Evolutionary conservation across 2,329 filamentous ascomycete genomes (phyloP).

Genomic region (Colletotrichum sp.): DNA sequence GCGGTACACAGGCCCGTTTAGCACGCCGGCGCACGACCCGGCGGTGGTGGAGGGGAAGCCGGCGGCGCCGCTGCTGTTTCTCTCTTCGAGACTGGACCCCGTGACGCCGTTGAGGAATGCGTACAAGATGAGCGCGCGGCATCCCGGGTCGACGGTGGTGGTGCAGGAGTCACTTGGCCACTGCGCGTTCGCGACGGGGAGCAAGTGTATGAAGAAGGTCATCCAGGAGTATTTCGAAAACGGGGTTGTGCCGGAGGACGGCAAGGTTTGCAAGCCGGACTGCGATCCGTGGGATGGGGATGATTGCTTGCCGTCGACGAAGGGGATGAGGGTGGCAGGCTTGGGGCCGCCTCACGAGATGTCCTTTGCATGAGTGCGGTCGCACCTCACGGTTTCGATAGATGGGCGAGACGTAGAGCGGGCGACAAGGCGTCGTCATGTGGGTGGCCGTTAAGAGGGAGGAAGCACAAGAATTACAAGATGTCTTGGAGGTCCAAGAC

Average conservation of each 20-base stretch:
- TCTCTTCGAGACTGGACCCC: slow-evolving; percentile 48
- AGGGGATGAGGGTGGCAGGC: neutral
- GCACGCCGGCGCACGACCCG: slow-evolving; percentile 28
- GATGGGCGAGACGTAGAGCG: neutral
- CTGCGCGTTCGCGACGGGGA: slow-evolving; percentile 20
- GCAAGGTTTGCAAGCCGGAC: slow-evolving; percentile 25
- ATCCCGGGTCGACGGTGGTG: slow-evolving; percentile 32
- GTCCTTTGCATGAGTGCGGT: neutral
- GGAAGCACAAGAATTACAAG: neutral
- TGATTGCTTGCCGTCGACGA: neutral
- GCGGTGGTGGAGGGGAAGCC: slow-evolving; percentile 34
- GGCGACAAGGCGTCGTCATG: neutral
- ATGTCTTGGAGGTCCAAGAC: neutral
- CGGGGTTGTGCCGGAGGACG: slow-evolving; percentile 30
- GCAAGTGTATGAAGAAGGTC: slow-evolving; percentile 23
- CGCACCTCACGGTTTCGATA: neutral
- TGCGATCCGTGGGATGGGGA: slow-evolving; percentile 22
- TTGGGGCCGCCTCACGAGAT: neutral
- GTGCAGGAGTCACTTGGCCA: slow-evolving; percentile 35
- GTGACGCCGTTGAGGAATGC: slow-evolving; percentile 50
- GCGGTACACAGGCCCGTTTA: slow-evolving; percentile 42
- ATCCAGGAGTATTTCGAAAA: slow-evolving; percentile 33
- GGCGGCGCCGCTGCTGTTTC: slow-evolving; percentile 46
- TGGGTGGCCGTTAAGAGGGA: neutral
- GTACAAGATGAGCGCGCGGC: slow-evolving; percentile 26